Percentiles rank a stretch among this genome's conserved stretches.
These are phyloP conservation scores for Teunomyces tritomae DNA, from an alignment of 805 yeast species.

Conservation along the genomic window DNA sequence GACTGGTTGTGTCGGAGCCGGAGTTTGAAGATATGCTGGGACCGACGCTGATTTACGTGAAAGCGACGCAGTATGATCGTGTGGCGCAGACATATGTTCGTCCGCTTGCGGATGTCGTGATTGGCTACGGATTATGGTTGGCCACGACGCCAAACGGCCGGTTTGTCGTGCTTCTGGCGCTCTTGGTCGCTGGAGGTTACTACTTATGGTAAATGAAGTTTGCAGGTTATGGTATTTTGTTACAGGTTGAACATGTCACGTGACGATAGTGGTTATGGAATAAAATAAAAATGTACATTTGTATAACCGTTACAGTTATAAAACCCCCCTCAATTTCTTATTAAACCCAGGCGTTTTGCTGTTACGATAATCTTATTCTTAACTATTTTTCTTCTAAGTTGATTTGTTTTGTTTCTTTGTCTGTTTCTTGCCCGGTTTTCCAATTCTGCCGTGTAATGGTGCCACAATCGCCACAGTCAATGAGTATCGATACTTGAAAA, in stretches of 20 bases:
- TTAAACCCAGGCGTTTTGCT: no score
- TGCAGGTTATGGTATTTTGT: no score
- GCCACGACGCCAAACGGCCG: constrained; percentile 34
- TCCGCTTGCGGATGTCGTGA: constrained; percentile 23
- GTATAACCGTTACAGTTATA: not conserved
- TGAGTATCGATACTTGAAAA: no score
- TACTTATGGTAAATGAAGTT: no score
- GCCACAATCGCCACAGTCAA: no score
- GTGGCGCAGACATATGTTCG: constrained; percentile 24
- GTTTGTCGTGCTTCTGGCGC: constrained; percentile 15
- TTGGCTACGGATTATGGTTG: constrained; percentile 38
- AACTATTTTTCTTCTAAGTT: no score
- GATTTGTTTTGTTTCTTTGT: no score
- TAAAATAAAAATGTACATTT: not conserved
- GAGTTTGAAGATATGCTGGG: constrained; percentile 26
- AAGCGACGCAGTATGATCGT: constrained; percentile 31
- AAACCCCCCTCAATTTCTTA: not conserved
- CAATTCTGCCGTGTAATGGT: no score
- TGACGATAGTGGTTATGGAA: not conserved
- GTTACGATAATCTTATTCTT: no score
- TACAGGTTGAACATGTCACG: not conserved
- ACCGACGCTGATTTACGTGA: constrained; percentile 39
- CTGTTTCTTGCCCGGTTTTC: no score
- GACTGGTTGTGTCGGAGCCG: constrained; percentile 8
- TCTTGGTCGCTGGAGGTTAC: not conserved